Conservation (phyloP, 1,284 basidiomycete species). For the Chalciporus piperatoides region DNA sequence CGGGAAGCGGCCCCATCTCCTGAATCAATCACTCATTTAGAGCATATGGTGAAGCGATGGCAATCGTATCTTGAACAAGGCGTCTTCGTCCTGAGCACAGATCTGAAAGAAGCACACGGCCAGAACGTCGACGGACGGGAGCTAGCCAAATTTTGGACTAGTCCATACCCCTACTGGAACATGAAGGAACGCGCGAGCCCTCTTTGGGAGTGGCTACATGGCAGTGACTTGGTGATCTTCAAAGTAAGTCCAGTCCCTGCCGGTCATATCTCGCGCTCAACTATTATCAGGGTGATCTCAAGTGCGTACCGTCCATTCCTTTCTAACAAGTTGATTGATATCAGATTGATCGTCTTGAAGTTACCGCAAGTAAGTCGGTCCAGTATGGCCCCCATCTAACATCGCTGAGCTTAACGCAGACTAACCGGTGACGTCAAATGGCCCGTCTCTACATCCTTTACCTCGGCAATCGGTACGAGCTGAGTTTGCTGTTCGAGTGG, state of each 20-base stretch:
- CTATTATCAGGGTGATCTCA: slow-evolving; percentile 73
- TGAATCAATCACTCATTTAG: slow-evolving; percentile 42
- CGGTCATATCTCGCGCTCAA: not conserved
- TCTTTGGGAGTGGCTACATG: slow-evolving; percentile 57
- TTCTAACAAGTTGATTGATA: slow-evolving; percentile 3
- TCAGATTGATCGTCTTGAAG: slow-evolving; percentile 35
- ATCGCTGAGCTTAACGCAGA: slow-evolving; percentile 43
- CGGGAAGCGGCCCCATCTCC: slow-evolving; percentile 22
- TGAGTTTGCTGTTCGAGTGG: not conserved
- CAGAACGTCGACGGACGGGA: slow-evolving; percentile 13
- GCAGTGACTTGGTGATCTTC: slow-evolving; percentile 84
- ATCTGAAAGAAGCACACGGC: slow-evolving; percentile 38
- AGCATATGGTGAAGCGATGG: slow-evolving; percentile 72
- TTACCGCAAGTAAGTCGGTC: slow-evolving; percentile 68
- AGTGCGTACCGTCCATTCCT: slow-evolving; percentile 45
- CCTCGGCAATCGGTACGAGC: slow-evolving; percentile 67
- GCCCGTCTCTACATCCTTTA: slow-evolving; percentile 81
- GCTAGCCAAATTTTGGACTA: slow-evolving; percentile 78
- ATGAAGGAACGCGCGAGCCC: slow-evolving; percentile 60
- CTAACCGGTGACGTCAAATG: slow-evolving; percentile 88
- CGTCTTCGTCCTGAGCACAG: slow-evolving; percentile 59
- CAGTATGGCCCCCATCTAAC: slow-evolving; percentile 13
- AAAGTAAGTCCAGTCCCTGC: slow-evolving; percentile 51
- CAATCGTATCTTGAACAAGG: slow-evolving; percentile 64
- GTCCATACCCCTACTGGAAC: slow-evolving; percentile 79